A percentile compares a stretch with the other conserved stretches of the same genome.
These are phyloP conservation scores for Lolium perenne DNA, from an alignment of 176 grass and related monocot genomes.

Conservation along the genomic window DNA sequence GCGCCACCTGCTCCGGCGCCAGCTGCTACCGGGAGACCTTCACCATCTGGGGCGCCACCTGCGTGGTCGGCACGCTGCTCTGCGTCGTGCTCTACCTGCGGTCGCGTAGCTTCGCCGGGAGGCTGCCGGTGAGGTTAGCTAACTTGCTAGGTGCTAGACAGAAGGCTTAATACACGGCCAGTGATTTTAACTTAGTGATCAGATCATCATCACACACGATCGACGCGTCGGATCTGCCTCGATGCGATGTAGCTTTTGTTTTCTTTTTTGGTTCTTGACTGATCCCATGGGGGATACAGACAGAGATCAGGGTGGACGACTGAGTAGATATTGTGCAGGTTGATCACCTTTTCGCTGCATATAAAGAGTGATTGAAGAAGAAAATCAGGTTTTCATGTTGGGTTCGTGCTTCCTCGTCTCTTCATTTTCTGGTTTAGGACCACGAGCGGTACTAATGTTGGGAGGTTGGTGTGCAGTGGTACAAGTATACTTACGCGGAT, in stretches of 20 bases:
- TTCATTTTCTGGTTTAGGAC: background rate
- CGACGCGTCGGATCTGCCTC: constrained; percentile 41
- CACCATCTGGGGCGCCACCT: constrained; percentile 71
- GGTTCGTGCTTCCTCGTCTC: background rate
- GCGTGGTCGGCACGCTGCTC: constrained; percentile 70
- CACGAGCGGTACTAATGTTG: background rate
- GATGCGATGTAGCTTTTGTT: constrained; percentile 42
- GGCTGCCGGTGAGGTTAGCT: constrained; percentile 57
- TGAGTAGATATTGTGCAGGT: constrained; percentile 53
- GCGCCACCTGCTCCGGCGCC: constrained; percentile 62
- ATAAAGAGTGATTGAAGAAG: constrained; percentile 44
- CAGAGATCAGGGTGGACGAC: constrained; percentile 11
- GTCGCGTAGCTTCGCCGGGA: constrained; percentile 51
- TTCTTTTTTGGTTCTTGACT: constrained; percentile 35
- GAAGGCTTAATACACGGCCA: background rate
- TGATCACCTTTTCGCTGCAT: constrained; percentile 41
- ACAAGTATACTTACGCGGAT: background rate
- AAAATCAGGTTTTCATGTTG: background rate
- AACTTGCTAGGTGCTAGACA: constrained; percentile 39
- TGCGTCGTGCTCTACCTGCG: constrained; percentile 72
- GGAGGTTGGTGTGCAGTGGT: background rate
- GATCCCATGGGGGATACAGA: constrained; percentile 41
- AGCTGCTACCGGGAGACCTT: constrained; percentile 75
- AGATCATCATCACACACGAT: constrained; percentile 6
- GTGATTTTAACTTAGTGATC: constrained; percentile 17